Conservation (phyloP, 768 basidiomycete species). For the Lyophyllum shimeji region DNA sequence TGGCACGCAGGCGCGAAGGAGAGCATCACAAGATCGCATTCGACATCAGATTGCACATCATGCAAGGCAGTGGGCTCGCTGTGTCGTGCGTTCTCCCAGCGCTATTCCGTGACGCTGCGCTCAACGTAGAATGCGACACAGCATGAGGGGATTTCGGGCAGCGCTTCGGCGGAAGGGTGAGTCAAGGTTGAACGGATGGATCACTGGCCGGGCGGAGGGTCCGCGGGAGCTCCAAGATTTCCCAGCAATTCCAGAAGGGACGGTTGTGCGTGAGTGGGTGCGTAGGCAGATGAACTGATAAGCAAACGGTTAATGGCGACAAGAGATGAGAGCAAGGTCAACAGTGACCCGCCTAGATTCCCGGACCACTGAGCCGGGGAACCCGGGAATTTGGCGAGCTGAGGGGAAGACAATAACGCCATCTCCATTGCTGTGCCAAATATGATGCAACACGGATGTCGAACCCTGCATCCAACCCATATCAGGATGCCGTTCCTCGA, state of each 20-base stretch:
- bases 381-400: slow-evolving; percentile 11
- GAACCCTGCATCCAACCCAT: slow-evolving; percentile 35
- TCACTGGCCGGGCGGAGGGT: slow-evolving; percentile 20
- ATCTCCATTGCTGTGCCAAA: slow-evolving; percentile 40
- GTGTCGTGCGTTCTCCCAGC: background rate
- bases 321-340: slow-evolving; percentile 21
- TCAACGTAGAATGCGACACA: background rate
- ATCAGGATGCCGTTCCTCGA: slow-evolving; percentile 39
- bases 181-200: slow-evolving; percentile 7
- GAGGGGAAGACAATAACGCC: slow-evolving; percentile 46
- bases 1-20: slow-evolving; percentile 20
- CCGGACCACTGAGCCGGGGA: slow-evolving; percentile 36
- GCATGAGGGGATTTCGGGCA: background rate
- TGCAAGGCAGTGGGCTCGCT: background rate
- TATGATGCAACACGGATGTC: slow-evolving; percentile 25
- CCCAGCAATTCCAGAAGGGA: slow-evolving; percentile 22
- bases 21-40: slow-evolving; percentile 19
- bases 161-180: background rate
- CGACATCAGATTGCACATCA: slow-evolving; percentile 9
- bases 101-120: background rate
- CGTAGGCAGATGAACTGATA: slow-evolving; percentile 19
- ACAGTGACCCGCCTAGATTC: slow-evolving; percentile 18
- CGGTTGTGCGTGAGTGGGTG: slow-evolving; percentile 25
- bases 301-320: slow-evolving; percentile 23
- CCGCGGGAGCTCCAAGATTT: slow-evolving; percentile 10